Evolutionary conservation across 176 grass and related monocot species (phyloP).

Genomic region (Lolium perenne): DNA sequence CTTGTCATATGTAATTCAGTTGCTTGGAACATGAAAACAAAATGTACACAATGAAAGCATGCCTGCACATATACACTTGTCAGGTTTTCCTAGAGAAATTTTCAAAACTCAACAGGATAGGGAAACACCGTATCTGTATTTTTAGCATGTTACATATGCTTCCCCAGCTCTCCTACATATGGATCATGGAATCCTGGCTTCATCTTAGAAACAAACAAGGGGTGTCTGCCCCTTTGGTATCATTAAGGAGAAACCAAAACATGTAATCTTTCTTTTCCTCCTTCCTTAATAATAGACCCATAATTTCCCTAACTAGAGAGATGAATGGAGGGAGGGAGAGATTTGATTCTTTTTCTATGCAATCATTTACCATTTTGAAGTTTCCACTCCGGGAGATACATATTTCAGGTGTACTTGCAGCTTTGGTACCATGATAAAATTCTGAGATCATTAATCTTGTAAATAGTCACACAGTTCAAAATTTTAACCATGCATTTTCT

Average conservation of each 20-base stretch:
- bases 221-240: background rate
- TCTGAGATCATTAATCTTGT: no score
- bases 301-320: conserved; percentile 9
- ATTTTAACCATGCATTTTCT: no score
- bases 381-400: background rate
- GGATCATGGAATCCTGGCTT: background rate
- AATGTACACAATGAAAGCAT: background rate
- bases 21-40: conserved; percentile 8
- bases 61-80: background rate
- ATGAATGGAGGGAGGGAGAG: background rate
- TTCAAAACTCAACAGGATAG: background rate
- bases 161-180: background rate
- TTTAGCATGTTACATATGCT: background rate
- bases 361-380: conserved; percentile 16
- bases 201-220: background rate
- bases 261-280: background rate
- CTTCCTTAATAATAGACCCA: conserved; percentile 6
- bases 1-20: conserved; percentile 8
- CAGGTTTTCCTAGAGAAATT: background rate
- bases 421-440: no score
- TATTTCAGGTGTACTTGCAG: background rate
- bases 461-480: no score
- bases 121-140: background rate
- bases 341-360: conserved; percentile 21
- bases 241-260: background rate